Evolutionary conservation across 805 yeast species (phyloP).

Genomic region (Kurtzmaniella cleridarum): DNA sequence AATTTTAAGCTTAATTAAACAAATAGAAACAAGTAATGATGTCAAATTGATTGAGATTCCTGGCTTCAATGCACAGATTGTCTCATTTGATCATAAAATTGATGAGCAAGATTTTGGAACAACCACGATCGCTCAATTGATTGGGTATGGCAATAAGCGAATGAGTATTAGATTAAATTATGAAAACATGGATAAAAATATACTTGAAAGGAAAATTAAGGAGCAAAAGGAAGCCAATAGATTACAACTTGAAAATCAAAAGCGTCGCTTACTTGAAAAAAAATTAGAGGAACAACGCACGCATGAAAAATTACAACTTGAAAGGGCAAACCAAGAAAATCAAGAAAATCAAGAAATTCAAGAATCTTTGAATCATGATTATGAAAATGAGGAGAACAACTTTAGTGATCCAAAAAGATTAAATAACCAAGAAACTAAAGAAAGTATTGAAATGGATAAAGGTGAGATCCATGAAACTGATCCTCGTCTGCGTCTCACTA

Average conservation of each 20-base stretch:
- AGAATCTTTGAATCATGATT: no score
- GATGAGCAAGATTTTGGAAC: constrained; percentile 7
- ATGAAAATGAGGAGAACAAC: no score
- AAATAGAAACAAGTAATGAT: constrained; percentile 1
- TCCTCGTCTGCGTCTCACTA: no score
- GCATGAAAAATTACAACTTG: no score
- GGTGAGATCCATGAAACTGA: no score
- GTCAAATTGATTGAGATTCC: no score
- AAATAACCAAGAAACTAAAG: no score
- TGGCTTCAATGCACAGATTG: constrained; percentile 7
- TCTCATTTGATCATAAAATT: constrained; percentile 11
- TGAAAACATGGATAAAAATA: constrained; percentile 7
- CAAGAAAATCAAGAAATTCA: no score
- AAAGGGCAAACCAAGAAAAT: constrained; percentile 5
- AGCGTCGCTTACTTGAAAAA: constrained; percentile 7
- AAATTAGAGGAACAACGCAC: no score
- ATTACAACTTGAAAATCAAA: constrained; percentile 15
- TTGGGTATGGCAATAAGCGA: constrained; percentile 16
- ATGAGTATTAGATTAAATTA: constrained; percentile 21
- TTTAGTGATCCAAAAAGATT: no score
- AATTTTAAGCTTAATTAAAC: no score
- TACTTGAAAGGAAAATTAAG: constrained; percentile 4
- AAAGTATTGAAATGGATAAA: no score
- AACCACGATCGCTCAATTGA: constrained; percentile 11
- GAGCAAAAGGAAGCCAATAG: constrained; percentile 17